phyloP scores from a whole-genome alignment of 2,329 filamentous ascomycete species.

The Periconia digitata region DNA sequence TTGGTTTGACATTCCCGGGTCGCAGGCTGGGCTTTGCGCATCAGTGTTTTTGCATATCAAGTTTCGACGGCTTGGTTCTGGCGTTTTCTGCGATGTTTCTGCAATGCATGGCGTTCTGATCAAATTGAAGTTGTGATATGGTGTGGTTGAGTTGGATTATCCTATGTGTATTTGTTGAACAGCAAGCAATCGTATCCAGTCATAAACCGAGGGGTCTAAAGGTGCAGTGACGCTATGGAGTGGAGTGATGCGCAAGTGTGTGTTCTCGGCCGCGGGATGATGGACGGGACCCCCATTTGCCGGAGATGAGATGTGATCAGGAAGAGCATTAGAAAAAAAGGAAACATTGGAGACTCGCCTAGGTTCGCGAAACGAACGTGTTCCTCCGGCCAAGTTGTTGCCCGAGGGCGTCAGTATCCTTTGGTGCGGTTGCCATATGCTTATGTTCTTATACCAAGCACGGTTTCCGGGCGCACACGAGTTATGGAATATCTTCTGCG shows the following conservation, averaged over 20 bases:
- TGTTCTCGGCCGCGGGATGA: conserved; percentile 1
- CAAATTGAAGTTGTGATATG: background rate
- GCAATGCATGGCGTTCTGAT: background rate
- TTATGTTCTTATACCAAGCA: no score
- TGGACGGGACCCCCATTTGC: background rate
- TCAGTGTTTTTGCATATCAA: conserved; percentile 24
- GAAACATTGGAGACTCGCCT: background rate
- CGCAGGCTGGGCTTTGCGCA: conserved; percentile 20
- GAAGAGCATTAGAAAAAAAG: no score
- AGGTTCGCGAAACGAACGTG: background rate
- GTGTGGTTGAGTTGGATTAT: background rate
- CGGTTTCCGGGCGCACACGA: no score
- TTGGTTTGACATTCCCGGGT: conserved; percentile 14
- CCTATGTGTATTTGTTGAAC: background rate
- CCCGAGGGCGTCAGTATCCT: background rate
- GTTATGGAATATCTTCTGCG: background rate
- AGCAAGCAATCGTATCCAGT: background rate
- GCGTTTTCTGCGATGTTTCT: conserved; percentile 17
- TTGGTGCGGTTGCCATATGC: background rate
- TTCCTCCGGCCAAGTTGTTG: no score
- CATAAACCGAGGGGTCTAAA: background rate
- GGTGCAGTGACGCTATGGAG: background rate
- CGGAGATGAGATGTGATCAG: background rate
- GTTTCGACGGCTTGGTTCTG: conserved; percentile 15
- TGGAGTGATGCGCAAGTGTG: background rate